Evolutionary conservation across 495 filamentous ascomycete species (phyloP), one percentile per base, ranked within the genome.

Genomic region (Cenococcum geophilum): DNA sequence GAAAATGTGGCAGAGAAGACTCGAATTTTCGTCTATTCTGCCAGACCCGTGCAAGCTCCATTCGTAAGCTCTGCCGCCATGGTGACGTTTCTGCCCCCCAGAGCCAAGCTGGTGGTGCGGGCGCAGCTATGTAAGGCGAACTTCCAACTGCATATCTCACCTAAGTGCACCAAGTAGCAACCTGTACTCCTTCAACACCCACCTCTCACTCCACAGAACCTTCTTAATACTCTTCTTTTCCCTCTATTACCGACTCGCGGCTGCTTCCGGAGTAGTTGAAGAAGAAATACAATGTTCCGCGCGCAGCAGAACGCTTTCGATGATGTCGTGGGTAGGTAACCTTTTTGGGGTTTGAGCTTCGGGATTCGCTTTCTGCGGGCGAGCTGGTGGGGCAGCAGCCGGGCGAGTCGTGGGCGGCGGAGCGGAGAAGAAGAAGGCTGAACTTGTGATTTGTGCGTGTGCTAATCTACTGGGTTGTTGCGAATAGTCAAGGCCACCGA

Each of bases 401-500:
- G 25, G 25, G 21, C 9, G 27, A 3, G 6, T 6, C 27, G 27
- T 32, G 6, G 27, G 6, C 6, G 27, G 27, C 27, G 3, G 43
- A 9, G 21, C n/a, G 9, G 21, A 22, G 5, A 48, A 18, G n/a
- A 48, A 22, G 21, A n/a, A n/a, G 21, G 3, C 43, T 2, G 43
- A 9, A 48, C 27, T 32, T 40, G 54, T 21, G 25, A 62, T 47
- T 58, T 54, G 27, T 32, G 27, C 27, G 6, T 32, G 27, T 32
- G 27, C 27, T 32, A 32, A 32, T 32, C 27, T 32, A 32, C 6
- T 32, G 27, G 3, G 27, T 32, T 32, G 27, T 32, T 32, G 27
- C 27, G 27, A 32, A 32, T 32, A 98, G 93, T 88, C 76, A 97
- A 96, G 83, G 92, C 95, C 73, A 98, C 93, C 52, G 93, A 98